Conservation (phyloP, 2,329 filamentous ascomycete genomes). For the Ascochyta rabiei region DNA sequence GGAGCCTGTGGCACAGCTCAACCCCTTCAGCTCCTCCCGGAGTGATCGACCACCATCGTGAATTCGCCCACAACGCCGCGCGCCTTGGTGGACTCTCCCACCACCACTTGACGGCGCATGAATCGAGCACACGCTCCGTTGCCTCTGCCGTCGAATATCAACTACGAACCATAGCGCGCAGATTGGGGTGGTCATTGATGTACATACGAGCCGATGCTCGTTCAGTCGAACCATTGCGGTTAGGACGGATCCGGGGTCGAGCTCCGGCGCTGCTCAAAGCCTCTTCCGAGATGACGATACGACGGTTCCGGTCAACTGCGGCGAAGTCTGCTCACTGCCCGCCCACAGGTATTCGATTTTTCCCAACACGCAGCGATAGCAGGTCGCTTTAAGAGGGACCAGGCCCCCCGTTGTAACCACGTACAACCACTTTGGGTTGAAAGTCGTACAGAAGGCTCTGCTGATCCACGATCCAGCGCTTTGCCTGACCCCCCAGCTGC, state of each 20-base stretch:
- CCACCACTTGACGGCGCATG: neutral
- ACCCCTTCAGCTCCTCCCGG: neutral
- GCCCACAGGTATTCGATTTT: neutral
- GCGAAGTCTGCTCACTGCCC: neutral
- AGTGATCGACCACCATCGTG: neutral
- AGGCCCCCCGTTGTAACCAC: neutral
- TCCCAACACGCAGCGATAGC: neutral
- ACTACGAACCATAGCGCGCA: constrained; percentile 1
- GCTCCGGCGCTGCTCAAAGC: neutral
- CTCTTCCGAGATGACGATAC: neutral
- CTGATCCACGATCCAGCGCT: neutral
- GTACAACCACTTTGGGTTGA: neutral
- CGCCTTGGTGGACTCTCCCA: neutral
- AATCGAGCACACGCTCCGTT: neutral
- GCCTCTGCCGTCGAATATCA: neutral
- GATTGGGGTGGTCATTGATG: neutral
- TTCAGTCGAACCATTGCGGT: neutral
- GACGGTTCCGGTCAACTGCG: constrained; percentile 1
- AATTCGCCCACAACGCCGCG: neutral
- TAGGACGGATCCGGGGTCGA: constrained; percentile 1
- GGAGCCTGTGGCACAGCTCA: neutral
- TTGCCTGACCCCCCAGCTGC: neutral
- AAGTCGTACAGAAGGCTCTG: neutral
- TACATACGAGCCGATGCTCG: neutral
- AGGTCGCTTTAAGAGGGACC: neutral